Base-by-base conservation (phyloP, 768 basidiomycete species). In the Naganishia vishniacii region DNA sequence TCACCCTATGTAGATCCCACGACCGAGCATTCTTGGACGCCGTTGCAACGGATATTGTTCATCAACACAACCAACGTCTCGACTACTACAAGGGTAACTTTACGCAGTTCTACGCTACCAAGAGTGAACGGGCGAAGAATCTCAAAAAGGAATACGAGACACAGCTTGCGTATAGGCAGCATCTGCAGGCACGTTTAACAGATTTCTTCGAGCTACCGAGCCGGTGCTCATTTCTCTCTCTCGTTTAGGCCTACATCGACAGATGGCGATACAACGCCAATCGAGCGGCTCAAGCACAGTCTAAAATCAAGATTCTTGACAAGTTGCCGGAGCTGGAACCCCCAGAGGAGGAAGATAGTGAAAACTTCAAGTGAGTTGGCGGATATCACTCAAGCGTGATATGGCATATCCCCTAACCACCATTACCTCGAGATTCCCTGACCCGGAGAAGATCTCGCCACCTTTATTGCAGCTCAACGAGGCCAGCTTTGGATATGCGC, bases 11-110 rank as follows among this genome's bases (percentile, higher is more conserved):
- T 67, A 91, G 89, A 31, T 94, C 94, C 59, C 95, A 99, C 82
- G 95, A 99, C 77, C 87, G 95, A 72, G 90, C 92, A 37, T 97
- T 97, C 84, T 79, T 97, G 61, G 94, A 98, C 76, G 88, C 89
- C 16, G 90, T 98, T 40, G 94, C 95, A 3, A 98, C 95, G 18
- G 95, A 99, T 76, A 97, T 99, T 68, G 84, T 97, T n/a, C 91
- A 95, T 75, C 91, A 80, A 61, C 92, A 97, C 75, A 91, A 88
- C 0, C 87, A 82, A 60, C 84, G 95, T 48, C 82, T 98, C 20
- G 92, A 98, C 75, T 98, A 98, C 80, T 98, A 93, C 81, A 95
- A 97, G 80, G 95, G 94, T 85, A 98, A 98, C 80, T 99, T 98
- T 78, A 86, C 89, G 0, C 93, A 98, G 76, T 98, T 99, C 82